phyloP scores from a whole-genome alignment of 2,329 filamentous ascomycete species.

The Aureobasidium sp. region DNA sequence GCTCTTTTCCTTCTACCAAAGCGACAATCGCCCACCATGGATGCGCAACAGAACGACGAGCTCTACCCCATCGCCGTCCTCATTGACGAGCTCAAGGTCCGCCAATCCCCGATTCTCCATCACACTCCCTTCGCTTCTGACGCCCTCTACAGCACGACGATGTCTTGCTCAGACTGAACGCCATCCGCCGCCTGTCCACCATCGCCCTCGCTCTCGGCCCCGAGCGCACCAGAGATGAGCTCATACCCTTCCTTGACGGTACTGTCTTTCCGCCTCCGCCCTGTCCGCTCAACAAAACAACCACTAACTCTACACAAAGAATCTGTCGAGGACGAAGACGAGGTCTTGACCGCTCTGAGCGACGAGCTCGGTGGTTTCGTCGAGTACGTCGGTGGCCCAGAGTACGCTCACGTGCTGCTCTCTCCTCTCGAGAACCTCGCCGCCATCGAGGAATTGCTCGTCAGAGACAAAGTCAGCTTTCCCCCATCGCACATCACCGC shows the following conservation, averaged over 20 bases:
- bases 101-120: conserved; percentile 17
- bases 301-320: conserved; percentile 48
- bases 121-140: neutral
- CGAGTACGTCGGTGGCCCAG: conserved; percentile 91
- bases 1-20: conserved; percentile 9
- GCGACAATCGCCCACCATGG: conserved; percentile 51
- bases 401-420: conserved; percentile 90
- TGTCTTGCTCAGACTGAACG: conserved; percentile 93
- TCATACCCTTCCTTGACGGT: conserved; percentile 99
- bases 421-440: conserved; percentile 96
- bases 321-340: conserved; percentile 97
- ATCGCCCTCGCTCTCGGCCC: conserved; percentile 93
- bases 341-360: conserved; percentile 92
- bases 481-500: neutral
- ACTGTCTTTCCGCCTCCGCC: conserved; percentile 33
- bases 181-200: conserved; percentile 94
- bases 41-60: conserved; percentile 90
- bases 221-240: conserved; percentile 93
- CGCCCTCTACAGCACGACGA: conserved; percentile 70
- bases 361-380: conserved; percentile 95
- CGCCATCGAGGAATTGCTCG: conserved; percentile 94
- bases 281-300: neutral
- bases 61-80: conserved; percentile 99
- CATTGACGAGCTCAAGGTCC: conserved; percentile 98
- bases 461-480: conserved; percentile 83